Evolutionary conservation across 176 grass and related monocot genomes (phyloP), one percentile per base, ranked within the genome.

Genomic region (Secale cereale): DNA sequence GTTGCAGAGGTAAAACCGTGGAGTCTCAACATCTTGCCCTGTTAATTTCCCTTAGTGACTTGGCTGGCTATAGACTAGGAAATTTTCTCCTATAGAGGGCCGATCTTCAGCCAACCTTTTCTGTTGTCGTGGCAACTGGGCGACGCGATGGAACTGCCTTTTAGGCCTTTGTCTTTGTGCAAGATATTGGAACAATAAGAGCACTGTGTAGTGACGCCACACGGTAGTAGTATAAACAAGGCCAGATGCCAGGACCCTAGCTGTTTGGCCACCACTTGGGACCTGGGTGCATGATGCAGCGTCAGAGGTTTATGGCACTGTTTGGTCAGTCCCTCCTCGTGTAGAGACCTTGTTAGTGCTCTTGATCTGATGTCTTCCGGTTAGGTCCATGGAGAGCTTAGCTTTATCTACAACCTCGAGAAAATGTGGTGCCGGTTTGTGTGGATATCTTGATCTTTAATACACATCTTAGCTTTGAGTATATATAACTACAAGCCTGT

Each of bases 121-220:
- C 29, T 60, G 35, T 72, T 60, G 19, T 69, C 66, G 64, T 48
- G 70, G 70, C 82, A 36, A 50, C 4, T 77, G 5, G 59, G 74
- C 73, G 17, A 64, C 27, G 84, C 17, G 65, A 71, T 62, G 82
- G 10, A 46, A 5, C 30, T 32, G 54, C 22, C 74, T 74, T 86
- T 80, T 25, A 29, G 1, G 19, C 35, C 15, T 59, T 90, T 80
- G 27, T 8, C 48, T 69, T 52, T 75, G 25, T 33, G 33, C 77
- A 76, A 62, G 89, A 91, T 87, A 83, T 76, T 81, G 86, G 30
- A 84, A 77, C 68, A 56, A 81, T 69, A 62, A 70, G 76, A 22
- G 74, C 73, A 75, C 60, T 45, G 56, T 78, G 86, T 26, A 80
- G 80, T 69, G 68, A 83, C 60, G 36, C 89, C 89, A 40, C 28